Percentiles rank a stretch among this genome's conserved stretches.
Evolutionary conservation across 1,139 yeast species (phyloP).

Genomic region (Yamadazyma dushanensis): DNA sequence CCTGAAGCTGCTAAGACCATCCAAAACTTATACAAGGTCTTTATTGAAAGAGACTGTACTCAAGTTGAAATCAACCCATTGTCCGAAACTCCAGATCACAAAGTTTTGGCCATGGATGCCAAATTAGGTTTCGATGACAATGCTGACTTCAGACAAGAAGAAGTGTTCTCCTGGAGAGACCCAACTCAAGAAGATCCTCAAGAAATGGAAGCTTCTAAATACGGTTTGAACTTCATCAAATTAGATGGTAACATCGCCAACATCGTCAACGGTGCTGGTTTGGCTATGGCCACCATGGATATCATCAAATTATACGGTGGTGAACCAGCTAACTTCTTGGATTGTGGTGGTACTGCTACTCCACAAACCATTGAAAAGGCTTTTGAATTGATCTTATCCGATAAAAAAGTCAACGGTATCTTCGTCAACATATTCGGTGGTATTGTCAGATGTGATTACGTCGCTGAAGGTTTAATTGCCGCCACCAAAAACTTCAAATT

Average conservation of each 20-base stretch:
- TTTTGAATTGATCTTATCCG: slow-evolving; percentile 87
- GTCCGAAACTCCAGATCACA: slow-evolving; percentile 87
- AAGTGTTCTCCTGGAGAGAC: slow-evolving; percentile 96
- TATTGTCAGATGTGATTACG: slow-evolving; percentile 98
- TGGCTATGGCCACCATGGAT: slow-evolving; percentile 99
- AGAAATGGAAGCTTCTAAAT: slow-evolving; percentile 88
- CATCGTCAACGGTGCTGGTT: slow-evolving; percentile 98
- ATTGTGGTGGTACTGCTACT: slow-evolving; percentile 99
- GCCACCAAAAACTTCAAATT: slow-evolving; percentile 96
- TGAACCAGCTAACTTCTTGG: slow-evolving; percentile 97
- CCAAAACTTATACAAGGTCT: slow-evolving; percentile 84
- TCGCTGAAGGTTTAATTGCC: slow-evolving; percentile 94
- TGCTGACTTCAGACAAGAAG: slow-evolving; percentile 92
- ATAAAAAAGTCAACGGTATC: slow-evolving; percentile 88
- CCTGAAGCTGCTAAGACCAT: slow-evolving; percentile 88
- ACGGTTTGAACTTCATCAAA: slow-evolving; percentile 93
- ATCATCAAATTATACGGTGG: slow-evolving; percentile 98
- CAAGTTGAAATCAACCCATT: slow-evolving; percentile 99
- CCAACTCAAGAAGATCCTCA: slow-evolving; percentile 97
- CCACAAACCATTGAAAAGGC: slow-evolving; percentile 98
- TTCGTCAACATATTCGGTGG: slow-evolving; percentile 99
- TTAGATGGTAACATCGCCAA: slow-evolving; percentile 98
- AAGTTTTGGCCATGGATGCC: slow-evolving; percentile 98
- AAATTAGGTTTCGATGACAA: slow-evolving; percentile 97
- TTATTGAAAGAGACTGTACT: slow-evolving; percentile 90